Evolutionary conservation across 164 flowering plant genomes (phyloP), one percentile per base, ranked within the genome.

Genomic region (Paratinospora sagittata): DNA sequence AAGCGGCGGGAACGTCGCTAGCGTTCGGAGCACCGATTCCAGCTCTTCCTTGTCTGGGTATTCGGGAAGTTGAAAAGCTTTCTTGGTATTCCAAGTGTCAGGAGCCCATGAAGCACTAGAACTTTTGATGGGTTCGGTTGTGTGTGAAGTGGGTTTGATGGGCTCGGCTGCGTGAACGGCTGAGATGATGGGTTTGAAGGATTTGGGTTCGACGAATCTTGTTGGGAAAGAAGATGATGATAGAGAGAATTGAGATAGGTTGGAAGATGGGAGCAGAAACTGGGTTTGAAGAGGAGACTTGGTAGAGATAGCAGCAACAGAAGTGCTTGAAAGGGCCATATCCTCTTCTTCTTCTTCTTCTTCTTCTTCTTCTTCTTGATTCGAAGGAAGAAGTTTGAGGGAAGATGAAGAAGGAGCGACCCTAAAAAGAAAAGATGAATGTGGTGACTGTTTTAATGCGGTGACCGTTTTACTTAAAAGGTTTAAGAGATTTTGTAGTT

Each of bases 1-100:
- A 49, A 78, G 52, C 0, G 80, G 80, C 1, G 75, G 80, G 75
- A 67, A 74, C 14, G 61, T 27, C n/a, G 43, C 66, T 4, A 71
- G 57, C 30, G 47, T 52, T 41, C 49, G 13, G 0, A 67, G 52
- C 47, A 67, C 70, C 34, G 70, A 67, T 24, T 67, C 70, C 2
- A 67, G 58, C 52, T 43, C 70, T 3, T 67, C 34, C 30, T 67
- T 67, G 36, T 67, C 27, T 0, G 69, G 69, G 58, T 67, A 67
- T 21, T 12, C 23, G 4, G 69, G 58, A 33, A 67, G 47, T 67
- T 67, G 69, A 10, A 23, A 13, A 3, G 69, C 69, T 24, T 67
- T 67, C 58, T 67, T 67, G 24, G 45, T 12, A 8, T 67, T 67
- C 70, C 70, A 67, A 12, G 9, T 24, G 1, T 43, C 60, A 6